Percentiles rank a stretch among this genome's conserved stretches.
Evolutionary conservation across 73 alveolate species (phyloP).

Genomic region (Paramecium primaurelia): DNA sequence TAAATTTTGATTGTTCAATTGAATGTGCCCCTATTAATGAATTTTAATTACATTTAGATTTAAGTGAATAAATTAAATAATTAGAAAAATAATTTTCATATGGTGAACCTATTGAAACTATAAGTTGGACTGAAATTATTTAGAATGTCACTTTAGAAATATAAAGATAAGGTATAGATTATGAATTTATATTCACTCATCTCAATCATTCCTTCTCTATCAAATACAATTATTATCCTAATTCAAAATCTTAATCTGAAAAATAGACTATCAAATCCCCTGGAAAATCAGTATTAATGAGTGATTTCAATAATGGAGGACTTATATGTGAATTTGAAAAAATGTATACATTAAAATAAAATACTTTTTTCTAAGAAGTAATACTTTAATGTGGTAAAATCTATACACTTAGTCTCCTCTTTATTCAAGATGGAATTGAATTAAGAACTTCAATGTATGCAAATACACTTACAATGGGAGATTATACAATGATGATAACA

Average conservation of each 20-base stretch:
- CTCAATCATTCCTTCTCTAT: background rate
- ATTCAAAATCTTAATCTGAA: background rate
- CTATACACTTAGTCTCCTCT: background rate
- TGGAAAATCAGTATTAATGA: background rate
- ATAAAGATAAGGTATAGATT: conserved; percentile 29
- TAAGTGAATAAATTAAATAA: background rate
- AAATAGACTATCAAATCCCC: background rate
- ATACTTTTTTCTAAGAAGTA: background rate
- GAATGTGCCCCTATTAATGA: conserved; percentile 25
- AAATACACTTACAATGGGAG: background rate
- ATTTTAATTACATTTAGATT: conserved; percentile 3
- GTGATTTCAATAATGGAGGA: conserved; percentile 7
- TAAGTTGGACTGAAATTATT: background rate
- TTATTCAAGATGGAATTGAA: background rate
- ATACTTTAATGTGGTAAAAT: conserved; percentile 25
- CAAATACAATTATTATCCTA: background rate
- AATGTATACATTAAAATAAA: background rate
- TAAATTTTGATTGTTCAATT: background rate
- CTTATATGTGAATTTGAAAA: conserved; percentile 8
- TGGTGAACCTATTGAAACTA: background rate
- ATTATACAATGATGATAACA: background rate
- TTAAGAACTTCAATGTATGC: background rate
- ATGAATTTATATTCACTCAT: conserved; percentile 13
- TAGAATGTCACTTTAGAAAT: background rate
- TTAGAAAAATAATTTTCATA: background rate